phyloP scores from a whole-genome alignment of 176 grass and related monocot species.

The Phoenix roebelenii region DNA sequence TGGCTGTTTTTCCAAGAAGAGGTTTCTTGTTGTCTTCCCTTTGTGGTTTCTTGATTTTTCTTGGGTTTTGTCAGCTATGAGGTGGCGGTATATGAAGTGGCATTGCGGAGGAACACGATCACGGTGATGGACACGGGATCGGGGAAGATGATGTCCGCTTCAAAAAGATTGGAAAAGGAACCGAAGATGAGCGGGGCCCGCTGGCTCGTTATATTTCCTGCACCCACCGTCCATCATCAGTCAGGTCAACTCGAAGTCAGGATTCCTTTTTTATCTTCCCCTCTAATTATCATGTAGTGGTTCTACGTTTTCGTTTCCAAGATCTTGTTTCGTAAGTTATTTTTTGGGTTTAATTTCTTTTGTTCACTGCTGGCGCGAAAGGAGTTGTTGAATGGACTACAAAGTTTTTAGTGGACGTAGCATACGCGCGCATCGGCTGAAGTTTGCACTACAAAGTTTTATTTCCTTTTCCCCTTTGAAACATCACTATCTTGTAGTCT shows the following conservation, averaged over 20 bases:
- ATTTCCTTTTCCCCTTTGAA: no score
- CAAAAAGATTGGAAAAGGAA: constrained; percentile 31
- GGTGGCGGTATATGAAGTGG: constrained; percentile 60
- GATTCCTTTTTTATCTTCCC: no score
- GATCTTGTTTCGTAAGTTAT: not conserved
- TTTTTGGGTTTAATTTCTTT: constrained; percentile 9
- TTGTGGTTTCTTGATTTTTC: no score
- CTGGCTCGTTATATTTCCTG: constrained; percentile 57
- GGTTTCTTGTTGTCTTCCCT: no score
- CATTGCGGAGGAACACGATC: constrained; percentile 53
- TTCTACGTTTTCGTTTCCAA: not conserved
- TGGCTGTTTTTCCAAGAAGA: no score
- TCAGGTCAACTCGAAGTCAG: constrained; percentile 31
- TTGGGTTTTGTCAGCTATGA: constrained; percentile 39
- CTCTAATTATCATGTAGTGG: no score
- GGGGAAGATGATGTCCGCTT: constrained; percentile 89
- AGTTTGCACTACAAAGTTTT: no score
- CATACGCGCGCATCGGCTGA: no score
- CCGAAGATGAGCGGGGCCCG: constrained; percentile 23
- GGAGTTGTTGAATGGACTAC: constrained; percentile 64
- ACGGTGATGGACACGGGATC: constrained; percentile 70
- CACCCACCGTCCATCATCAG: constrained; percentile 68
- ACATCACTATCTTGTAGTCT: no score
- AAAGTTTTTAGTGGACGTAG: not conserved
- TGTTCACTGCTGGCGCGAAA: constrained; percentile 26